Evolutionary conservation across 768 basidiomycete genomes (phyloP).

Genomic region (Sistotremastrum niveocremeum): DNA sequence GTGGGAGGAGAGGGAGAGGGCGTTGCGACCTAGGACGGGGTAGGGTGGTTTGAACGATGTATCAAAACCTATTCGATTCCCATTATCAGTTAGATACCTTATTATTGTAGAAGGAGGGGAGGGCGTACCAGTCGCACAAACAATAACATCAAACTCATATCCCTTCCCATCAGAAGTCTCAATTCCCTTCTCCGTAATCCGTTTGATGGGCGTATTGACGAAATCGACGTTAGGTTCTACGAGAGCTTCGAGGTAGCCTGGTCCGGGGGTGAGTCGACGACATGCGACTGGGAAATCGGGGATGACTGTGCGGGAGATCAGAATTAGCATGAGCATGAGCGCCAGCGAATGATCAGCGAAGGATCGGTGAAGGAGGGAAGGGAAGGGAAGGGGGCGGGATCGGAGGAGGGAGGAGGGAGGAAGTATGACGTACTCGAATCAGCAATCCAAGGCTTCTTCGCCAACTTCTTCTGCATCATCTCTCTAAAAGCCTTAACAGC

Average conservation of each 20-base stretch:
- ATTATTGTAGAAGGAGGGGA: not conserved
- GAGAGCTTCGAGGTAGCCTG: slow-evolving; percentile 53
- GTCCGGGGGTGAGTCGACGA: slow-evolving; percentile 52
- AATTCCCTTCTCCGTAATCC: slow-evolving; percentile 40
- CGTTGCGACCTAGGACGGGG: slow-evolving; percentile 39
- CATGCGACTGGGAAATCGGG: slow-evolving; percentile 47
- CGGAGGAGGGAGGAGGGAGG: not conserved
- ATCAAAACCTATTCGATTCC: slow-evolving; percentile 32
- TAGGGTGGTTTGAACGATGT: slow-evolving; percentile 34
- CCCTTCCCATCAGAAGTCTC: slow-evolving; percentile 40
- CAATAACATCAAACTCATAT: slow-evolving; percentile 42
- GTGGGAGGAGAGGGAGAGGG: slow-evolving; percentile 36
- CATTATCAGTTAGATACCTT: not conserved
- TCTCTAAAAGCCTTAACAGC: slow-evolving; percentile 25
- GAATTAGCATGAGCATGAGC: not conserved
- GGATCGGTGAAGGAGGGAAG: not conserved
- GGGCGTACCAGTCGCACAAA: slow-evolving; percentile 45
- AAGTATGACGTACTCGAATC: slow-evolving; percentile 31
- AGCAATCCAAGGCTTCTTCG: slow-evolving; percentile 46
- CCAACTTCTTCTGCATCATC: slow-evolving; percentile 36
- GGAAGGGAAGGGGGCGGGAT: no score
- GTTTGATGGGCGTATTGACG: slow-evolving; percentile 34
- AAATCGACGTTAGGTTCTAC: slow-evolving; percentile 53
- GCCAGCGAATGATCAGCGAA: not conserved
- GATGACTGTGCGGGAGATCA: slow-evolving; percentile 26